A percentile compares a stretch with the other conserved stretches of the same genome.
These are phyloP conservation scores for Pseudogymnoascus sp. DNA, from an alignment of 2,329 filamentous ascomycete species.

Conservation along the genomic window DNA sequence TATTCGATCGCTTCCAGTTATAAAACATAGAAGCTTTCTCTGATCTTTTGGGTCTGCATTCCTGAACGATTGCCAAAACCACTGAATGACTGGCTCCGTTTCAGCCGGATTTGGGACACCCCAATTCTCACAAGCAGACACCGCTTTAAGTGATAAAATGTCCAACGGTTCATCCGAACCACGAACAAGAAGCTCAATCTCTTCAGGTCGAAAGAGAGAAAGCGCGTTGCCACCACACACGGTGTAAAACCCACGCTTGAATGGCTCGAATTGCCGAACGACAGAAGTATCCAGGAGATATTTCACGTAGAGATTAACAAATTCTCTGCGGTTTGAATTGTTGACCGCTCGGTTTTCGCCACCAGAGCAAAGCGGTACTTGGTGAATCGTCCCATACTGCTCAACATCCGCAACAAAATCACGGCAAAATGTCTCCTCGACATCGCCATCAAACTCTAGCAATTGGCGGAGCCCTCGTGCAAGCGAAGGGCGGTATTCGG, in stretches of 20 bases:
- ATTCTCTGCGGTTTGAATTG: constrained; percentile 76
- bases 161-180: constrained; percentile 80
- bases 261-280: constrained; percentile 78
- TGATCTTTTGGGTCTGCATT: constrained; percentile 58
- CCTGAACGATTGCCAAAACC: constrained; percentile 85
- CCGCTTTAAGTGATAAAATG: constrained; percentile 63
- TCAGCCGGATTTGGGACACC: constrained; percentile 44
- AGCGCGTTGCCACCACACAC: constrained; percentile 85
- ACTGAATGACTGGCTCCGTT: constrained; percentile 59
- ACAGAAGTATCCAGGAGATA: constrained; percentile 74
- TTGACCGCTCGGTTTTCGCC: constrained; percentile 71
- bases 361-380: constrained; percentile 63
- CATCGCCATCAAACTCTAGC: constrained; percentile 76
- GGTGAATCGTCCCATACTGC: constrained; percentile 60
- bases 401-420: constrained; percentile 74
- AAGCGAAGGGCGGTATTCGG: constrained; percentile 69
- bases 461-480: constrained; percentile 68
- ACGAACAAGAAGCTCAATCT: constrained; percentile 80
- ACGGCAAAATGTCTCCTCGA: constrained; percentile 69
- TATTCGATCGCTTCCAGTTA: constrained; percentile 84
- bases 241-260: constrained; percentile 88
- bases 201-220: constrained; percentile 78
- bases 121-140: constrained; percentile 81
- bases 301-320: constrained; percentile 75
- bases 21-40: constrained; percentile 71